Base-by-base conservation (phyloP, 805 yeast species). In the Metschnikowia kunwiensis region DNA sequence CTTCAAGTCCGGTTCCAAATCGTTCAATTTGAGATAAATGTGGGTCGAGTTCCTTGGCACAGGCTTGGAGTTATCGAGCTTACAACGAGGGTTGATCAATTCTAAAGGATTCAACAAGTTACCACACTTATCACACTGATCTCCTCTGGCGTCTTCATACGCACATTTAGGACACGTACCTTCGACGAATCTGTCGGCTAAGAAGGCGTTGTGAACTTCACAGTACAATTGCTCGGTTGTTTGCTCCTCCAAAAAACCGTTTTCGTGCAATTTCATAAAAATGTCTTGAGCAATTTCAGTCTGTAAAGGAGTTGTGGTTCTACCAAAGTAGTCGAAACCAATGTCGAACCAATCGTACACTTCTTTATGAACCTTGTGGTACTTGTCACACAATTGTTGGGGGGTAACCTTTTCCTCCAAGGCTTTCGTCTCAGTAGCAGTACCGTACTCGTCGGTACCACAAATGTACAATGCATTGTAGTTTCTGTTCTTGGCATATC, bases 371-470 rank as follows among this genome's bases (percentile, higher is more conserved):
- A 93, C 74, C 42, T 74, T 72, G 62, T 87, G 83, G 63, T 86
- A 93, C 62, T 91, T 93, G 62, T 83, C 87, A 73, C 97, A 93
- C 51, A 93, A 72, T 58, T 87, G 82, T 52, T 77, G 70, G 32
- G 99, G 98, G 3, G 95, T 75, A 42, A 86, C 83, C 27, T 83
- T 80, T 57, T 93, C 98, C 60, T 91, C 97, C 33, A 93, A 67
- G 8, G 98, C 98, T 66, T 91, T 93, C 19, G 98, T 93, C 64
- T 93, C 99, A 11, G 98, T 93, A 30, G 99, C 99, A 40, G 99
- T 93, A 60, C 99, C 99, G 60, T 93, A 93, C 67, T 93, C 99
- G 60, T 93, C 99, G 24, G 98, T 93, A 67, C 99, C 99, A 65
- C 98, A 88, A 39, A 93, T 66, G 55, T 70, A 93, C 47, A 93